Conservation (phyloP, 2,329 filamentous ascomycete species). For the Cephalotrichum gorgonifer region DNA sequence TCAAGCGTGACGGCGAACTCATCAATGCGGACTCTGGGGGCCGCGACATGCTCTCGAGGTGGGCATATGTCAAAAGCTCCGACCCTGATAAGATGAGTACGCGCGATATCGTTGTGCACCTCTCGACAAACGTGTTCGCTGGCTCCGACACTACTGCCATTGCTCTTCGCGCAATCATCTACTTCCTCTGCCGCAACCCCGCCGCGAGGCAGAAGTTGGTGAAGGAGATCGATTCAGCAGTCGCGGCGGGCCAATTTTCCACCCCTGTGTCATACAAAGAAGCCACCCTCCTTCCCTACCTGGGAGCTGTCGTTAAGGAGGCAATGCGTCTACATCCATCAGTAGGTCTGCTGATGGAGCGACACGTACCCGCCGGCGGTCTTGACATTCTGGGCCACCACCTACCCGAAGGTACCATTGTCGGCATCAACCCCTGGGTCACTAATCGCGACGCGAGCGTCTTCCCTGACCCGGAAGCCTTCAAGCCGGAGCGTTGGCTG, state of each 20-base stretch:
- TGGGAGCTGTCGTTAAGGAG: conserved; percentile 37
- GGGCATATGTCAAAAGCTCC: conserved; percentile 20
- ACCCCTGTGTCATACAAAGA: conserved; percentile 12
- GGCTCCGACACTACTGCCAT: conserved; percentile 25
- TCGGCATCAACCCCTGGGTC: conserved; percentile 26
- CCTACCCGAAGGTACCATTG: conserved; percentile 15
- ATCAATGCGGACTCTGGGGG: conserved; percentile 19
- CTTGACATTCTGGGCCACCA: conserved; percentile 20
- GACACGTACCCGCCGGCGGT: conserved; percentile 30
- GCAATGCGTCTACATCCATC: conserved; percentile 34
- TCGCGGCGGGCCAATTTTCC: conserved; percentile 8
- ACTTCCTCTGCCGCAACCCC: conserved; percentile 23
- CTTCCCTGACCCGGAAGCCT: conserved; percentile 29
- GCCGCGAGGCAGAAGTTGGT: conserved; percentile 12
- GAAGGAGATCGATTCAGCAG: conserved; percentile 13
- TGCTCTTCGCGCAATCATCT: conserved; percentile 23
- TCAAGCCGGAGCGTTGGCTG: conserved; percentile 37
- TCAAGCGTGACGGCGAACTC: not conserved
- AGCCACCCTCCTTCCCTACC: conserved; percentile 13
- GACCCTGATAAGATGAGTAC: conserved; percentile 15
- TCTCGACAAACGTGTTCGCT: conserved; percentile 21
- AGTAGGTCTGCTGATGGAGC: conserved; percentile 32
- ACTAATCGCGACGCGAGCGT: conserved; percentile 21
- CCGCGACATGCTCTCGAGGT: conserved; percentile 22
- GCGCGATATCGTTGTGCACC: conserved; percentile 20